Base-by-base conservation (phyloP, 2,329 filamentous ascomycete genomes). In the Ceratocystis diversiconidia region DNA sequence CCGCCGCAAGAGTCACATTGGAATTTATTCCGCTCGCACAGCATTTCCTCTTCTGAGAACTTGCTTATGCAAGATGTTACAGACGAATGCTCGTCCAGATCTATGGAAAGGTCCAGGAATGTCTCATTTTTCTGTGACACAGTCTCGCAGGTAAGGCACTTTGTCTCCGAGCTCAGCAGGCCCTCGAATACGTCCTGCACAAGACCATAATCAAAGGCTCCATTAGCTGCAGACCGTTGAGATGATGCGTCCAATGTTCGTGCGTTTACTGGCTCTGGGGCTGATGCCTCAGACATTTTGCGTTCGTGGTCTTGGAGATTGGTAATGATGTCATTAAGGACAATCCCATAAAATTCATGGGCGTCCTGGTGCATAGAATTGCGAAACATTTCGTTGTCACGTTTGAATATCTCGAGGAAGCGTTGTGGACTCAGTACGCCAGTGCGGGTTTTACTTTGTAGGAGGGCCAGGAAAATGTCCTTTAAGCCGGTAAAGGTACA, bases 301-400 rank as follows among this genome's bases (percentile, higher is more conserved):
- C 30, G 55, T 30, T 91, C 88, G 71, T 92, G 90, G n/a, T 85
- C 82, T 76, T 99, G 94, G 30, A 99, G 91, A 72, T 92, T 95
- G 61, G 91, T 84, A 63, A 99, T 92, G 43, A 99, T 89, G 73
- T 96, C 89, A 74, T 99, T 99, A n/a, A 99, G 79, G 1, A 99
- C 81, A 41, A 97, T 79, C 67, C 95, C 95, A 71, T 97, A 84
- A 70, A 99, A 99, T 73, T 99, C 94, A 74, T 99, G 94, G 1
- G 94, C 94, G 73, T 99, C 94, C 74, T 99, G 94, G 74, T 99
- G 94, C 89, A 96, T 96, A 3, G 92, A 89, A 48, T 91, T 92
- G 67, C 91, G 86, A 72, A 99, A 99, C 87, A 96, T 92, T 74
- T 99, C 94, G 73, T 99, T 95, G 71, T 97, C 90, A 69, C 89